These are phyloP conservation scores for Epithemia pelagica DNA, from an alignment of 108 stramenopile species.

Conservation along the genomic window DNA sequence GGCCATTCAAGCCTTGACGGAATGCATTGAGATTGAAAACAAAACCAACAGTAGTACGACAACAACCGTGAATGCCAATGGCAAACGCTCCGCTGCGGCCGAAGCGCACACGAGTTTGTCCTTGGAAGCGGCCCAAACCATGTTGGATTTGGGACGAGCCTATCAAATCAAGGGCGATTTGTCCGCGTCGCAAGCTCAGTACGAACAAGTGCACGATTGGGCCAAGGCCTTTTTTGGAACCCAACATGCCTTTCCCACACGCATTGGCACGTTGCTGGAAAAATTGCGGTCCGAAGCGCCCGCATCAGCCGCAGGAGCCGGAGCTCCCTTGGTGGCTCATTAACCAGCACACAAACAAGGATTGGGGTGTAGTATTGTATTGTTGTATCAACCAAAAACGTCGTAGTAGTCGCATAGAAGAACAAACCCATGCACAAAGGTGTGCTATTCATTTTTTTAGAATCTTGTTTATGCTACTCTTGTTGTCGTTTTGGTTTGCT, in stretches of 20 bases:
- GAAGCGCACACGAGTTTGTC: background rate
- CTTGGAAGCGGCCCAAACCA: constrained; percentile 9
- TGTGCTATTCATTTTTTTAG: no score
- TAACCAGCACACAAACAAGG: no score
- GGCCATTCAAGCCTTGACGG: constrained; percentile 4
- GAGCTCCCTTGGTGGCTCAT: no score
- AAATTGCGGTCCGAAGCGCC: no score
- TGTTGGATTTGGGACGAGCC: constrained; percentile 14
- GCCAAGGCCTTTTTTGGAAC: constrained; percentile 9
- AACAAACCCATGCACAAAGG: no score
- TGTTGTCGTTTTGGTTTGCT: no score
- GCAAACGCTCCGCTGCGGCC: background rate
- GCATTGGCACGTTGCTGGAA: background rate
- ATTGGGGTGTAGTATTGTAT: no score
- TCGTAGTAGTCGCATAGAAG: no score
- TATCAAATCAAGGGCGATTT: constrained; percentile 6
- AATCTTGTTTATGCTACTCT: no score
- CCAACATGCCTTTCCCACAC: constrained; percentile 6
- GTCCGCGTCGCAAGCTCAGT: background rate
- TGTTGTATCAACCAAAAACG: no score
- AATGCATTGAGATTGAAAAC: background rate
- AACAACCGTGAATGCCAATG: background rate
- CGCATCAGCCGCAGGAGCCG: no score
- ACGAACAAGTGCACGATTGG: constrained; percentile 2
- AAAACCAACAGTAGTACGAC: background rate